These are phyloP conservation scores for Cryphonectria carpinicola DNA, from an alignment of 2,329 filamentous ascomycete genomes.

Conservation along the genomic window DNA sequence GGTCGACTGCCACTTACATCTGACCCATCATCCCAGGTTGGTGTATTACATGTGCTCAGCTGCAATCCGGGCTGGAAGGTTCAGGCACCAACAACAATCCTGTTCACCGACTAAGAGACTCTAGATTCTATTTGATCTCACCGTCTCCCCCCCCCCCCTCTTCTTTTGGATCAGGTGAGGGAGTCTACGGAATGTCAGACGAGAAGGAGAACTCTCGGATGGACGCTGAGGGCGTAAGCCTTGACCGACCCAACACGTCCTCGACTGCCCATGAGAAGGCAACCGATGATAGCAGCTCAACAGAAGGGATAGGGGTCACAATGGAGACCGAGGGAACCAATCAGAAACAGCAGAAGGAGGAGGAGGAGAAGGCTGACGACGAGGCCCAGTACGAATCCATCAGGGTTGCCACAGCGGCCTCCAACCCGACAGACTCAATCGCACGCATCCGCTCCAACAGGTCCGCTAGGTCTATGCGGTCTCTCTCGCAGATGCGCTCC, in stretches of 20 bases:
- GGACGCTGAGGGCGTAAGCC: neutral
- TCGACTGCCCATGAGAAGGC: constrained; percentile 27
- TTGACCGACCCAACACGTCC: neutral
- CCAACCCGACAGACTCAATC: constrained; percentile 18
- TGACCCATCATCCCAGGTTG: neutral
- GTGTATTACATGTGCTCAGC: neutral
- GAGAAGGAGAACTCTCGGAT: constrained; percentile 6
- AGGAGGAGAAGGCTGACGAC: neutral
- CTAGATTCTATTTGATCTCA: neutral
- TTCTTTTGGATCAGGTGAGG: neutral
- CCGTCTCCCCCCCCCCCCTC: neutral
- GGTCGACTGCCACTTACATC: neutral
- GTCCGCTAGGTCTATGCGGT: constrained; percentile 23
- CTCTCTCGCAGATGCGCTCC: constrained; percentile 41
- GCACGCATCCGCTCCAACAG: constrained; percentile 20
- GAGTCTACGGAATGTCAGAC: constrained; percentile 27
- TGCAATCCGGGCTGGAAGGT: neutral
- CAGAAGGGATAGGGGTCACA: constrained; percentile 17
- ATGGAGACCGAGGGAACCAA: constrained; percentile 16
- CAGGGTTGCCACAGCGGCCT: constrained; percentile 27
- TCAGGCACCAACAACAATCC: neutral
- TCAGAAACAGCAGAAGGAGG: neutral
- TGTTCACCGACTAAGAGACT: neutral
- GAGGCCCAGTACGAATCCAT: constrained; percentile 35
- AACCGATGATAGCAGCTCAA: constrained; percentile 20